These are phyloP conservation scores for Obba rivulosa DNA, from an alignment of 768 basidiomycete genomes.

Conservation along the genomic window DNA sequence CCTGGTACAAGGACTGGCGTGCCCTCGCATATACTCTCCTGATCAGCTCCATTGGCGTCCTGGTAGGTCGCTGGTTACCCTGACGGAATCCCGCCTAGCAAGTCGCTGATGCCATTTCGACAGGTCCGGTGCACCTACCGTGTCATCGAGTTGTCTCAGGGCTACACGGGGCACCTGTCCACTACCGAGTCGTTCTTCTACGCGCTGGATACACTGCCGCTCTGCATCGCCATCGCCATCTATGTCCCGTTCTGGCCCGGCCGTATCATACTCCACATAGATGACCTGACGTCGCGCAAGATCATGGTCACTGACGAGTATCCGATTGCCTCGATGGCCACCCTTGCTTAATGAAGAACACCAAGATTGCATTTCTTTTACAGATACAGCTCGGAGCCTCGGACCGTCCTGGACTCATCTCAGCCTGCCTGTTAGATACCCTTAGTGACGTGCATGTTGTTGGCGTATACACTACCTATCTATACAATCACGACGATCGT, in stretches of 20 bases:
- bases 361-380: no score
- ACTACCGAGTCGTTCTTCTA: conserved; percentile 62
- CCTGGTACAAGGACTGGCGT: conserved; percentile 57
- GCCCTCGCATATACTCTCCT: conserved; percentile 43
- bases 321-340: no score
- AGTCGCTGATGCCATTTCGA: no score
- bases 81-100: no score
- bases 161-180: conserved; percentile 52
- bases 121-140: conserved; percentile 65
- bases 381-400: no score
- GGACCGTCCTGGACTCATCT: no score
- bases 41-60: conserved; percentile 56
- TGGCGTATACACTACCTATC: no score
- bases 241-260: conserved; percentile 67
- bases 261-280: conserved; percentile 35
- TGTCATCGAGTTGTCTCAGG: conserved; percentile 51
- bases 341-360: no score
- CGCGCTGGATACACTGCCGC: conserved; percentile 59
- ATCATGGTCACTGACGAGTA: no score
- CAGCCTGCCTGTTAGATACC: no score
- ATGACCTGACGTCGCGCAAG: not conserved
- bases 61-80: conserved; percentile 53
- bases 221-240: conserved; percentile 52
- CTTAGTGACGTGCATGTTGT: no score
- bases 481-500: no score